These are phyloP conservation scores for Lizonia empirigonia DNA, from an alignment of 2,329 filamentous ascomycete genomes.

Conservation along the genomic window DNA sequence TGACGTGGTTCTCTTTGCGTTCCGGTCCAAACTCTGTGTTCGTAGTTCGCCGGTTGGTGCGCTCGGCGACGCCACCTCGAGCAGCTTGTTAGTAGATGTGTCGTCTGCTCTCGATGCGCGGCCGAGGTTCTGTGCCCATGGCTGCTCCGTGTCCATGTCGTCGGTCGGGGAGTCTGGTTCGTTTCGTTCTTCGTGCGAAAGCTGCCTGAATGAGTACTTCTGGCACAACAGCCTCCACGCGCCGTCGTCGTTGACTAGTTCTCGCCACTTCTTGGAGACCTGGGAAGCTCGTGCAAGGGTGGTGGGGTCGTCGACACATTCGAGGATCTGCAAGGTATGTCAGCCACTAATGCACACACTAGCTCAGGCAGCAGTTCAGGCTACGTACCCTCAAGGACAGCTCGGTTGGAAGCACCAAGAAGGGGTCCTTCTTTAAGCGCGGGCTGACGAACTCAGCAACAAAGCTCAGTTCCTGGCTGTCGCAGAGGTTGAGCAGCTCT, in stretches of 20 bases:
- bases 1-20: constrained; percentile 43
- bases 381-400: constrained; percentile 79
- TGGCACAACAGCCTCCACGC: constrained; percentile 98
- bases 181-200: constrained; percentile 54
- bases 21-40: constrained; percentile 64
- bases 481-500: constrained; percentile 90
- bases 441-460: constrained; percentile 96
- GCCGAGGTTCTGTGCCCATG: constrained; percentile 35
- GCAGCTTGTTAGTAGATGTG: constrained; percentile 29
- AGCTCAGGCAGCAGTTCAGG: constrained; percentile 3
- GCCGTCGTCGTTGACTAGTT: constrained; percentile 92
- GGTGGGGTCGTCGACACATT: constrained; percentile 95
- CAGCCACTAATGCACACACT: constrained; percentile 12
- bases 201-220: constrained; percentile 82
- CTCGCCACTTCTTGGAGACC: constrained; percentile 93
- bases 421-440: constrained; percentile 92
- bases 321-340: constrained; percentile 71
- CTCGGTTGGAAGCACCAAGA: constrained; percentile 89
- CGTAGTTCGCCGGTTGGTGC: constrained; percentile 55
- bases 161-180: constrained; percentile 35
- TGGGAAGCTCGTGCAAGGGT: constrained; percentile 92
- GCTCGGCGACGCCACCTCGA: constrained; percentile 47
- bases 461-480: constrained; percentile 92
- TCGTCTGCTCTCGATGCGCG: constrained; percentile 39
- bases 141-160: constrained; percentile 34